phyloP scores from a whole-genome alignment of 345 rosid genomes.

The Gynandropsis gynandra region DNA sequence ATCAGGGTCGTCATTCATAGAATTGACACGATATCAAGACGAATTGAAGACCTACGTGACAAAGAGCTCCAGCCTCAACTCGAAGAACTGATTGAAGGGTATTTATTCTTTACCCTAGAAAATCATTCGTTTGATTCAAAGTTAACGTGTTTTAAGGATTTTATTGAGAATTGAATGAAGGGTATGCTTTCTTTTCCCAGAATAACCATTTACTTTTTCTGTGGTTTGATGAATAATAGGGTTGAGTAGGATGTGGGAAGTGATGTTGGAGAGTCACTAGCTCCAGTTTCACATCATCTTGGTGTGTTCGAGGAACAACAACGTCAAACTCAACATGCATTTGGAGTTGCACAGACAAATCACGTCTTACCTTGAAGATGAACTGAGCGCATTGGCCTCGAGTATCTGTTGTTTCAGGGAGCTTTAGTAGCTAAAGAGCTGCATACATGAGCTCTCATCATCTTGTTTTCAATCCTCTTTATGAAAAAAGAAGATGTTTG shows the following conservation, averaged over 20 bases:
- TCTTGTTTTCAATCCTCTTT: too few species aligned
- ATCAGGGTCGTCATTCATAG: slow-evolving; percentile 88
- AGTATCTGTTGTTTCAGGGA: too few species aligned
- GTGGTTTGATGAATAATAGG: slow-evolving; percentile 30
- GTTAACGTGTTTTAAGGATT: too few species aligned
- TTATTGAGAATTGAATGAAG: too few species aligned
- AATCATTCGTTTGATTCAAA: background rate
- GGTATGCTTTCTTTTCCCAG: too few species aligned
- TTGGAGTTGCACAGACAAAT: slow-evolving; percentile 66
- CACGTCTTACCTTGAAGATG: slow-evolving; percentile 58
- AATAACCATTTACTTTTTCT: background rate
- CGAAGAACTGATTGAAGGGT: slow-evolving; percentile 94
- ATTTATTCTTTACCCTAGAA: slow-evolving; percentile 8
- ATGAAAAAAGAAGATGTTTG: too few species aligned
- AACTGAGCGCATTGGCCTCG: slow-evolving; percentile 45
- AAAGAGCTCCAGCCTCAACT: slow-evolving; percentile 95
- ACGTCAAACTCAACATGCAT: slow-evolving; percentile 39
- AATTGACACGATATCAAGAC: slow-evolving; percentile 78
- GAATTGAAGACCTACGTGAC: slow-evolving; percentile 89
- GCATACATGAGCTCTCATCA: too few species aligned
- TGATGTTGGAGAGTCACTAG: slow-evolving; percentile 79
- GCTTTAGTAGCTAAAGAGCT: too few species aligned
- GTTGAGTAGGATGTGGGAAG: slow-evolving; percentile 94
- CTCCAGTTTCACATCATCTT: slow-evolving; percentile 58
- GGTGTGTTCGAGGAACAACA: slow-evolving; percentile 37